Evolutionary conservation across 83 land plant species (phyloP).

Genomic region (Isoetes engelmannii): DNA sequence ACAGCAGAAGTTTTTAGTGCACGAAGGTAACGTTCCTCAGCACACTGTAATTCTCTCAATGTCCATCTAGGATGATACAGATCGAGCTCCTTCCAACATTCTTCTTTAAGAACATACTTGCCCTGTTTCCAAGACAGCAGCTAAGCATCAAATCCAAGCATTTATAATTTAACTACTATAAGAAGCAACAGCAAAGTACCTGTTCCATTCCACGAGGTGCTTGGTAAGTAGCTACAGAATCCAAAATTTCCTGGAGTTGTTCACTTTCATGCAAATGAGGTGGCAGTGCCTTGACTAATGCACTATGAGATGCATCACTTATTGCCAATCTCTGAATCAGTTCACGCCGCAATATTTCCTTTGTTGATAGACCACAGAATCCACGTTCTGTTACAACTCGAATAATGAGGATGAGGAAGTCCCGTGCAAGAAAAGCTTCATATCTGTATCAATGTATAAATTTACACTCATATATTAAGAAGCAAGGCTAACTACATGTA

Average conservation of each 20-base stretch:
- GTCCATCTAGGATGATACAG: conserved; percentile 93
- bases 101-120: conserved; percentile 56
- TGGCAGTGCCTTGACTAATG: conserved; percentile 74
- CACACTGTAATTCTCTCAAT: conserved; percentile 71
- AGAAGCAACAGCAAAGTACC: conserved; percentile 29
- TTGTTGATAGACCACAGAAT: conserved; percentile 59
- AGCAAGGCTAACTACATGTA: too few relatives aligned
- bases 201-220: conserved; percentile 90
- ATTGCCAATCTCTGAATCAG: conserved; percentile 60
- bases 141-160: too few relatives aligned
- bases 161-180: too few relatives aligned
- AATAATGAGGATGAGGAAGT: conserved; percentile 71
- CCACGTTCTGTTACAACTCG: conserved; percentile 74
- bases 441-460: conserved; percentile 58
- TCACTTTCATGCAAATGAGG: conserved; percentile 51
- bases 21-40: conserved; percentile 82
- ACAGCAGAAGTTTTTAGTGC: conserved; percentile 64
- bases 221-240: conserved; percentile 57
- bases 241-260: conserved; percentile 58
- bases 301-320: conserved; percentile 95
- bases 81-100: conserved; percentile 85
- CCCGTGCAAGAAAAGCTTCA: conserved; percentile 66
- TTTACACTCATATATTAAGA: too few relatives aligned
- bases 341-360: conserved; percentile 68
- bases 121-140: conserved; percentile 42